Evolutionary conservation across 306 rosid species (phyloP), one percentile per base, ranked within the genome.

Genomic region (Boehmeria nivea): DNA sequence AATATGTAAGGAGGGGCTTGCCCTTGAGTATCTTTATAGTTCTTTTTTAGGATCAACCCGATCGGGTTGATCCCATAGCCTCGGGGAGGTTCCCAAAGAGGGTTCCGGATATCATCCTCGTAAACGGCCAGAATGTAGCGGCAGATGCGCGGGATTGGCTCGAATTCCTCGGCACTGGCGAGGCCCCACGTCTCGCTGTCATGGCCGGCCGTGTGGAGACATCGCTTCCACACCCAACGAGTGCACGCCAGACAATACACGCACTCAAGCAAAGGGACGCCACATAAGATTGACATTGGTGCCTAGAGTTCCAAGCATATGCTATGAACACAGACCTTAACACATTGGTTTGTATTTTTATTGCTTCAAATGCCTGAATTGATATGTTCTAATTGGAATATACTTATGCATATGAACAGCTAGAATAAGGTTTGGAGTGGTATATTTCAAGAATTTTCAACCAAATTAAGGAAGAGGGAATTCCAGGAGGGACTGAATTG

Each of bases 161-260:
- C 94, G 3, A 89, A 89, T 61, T 89, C 97, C 61, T 86, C 97
- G 1, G 75, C 57, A 2, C 77, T 66, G 24, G 95, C 81, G 67
- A 81, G 43, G 22, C 97, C 89, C 97, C 97, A 89, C 56, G 76
- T 81, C 71, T 86, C 97, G 73, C 97, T 89, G 72, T 86, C 97
- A 73, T 89, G 95, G 42, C 95, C 97, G 51, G 97, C 95, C 26
- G 94, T 64, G 71, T 83, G 94, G 76, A 89, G 94, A 63, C 97
- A 89, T 36, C 95, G 72, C 77, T 86, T 89, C 87, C 93, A 89
- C 36, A 78, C 94, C 97, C 97, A 89, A 18, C 97, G 95, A 37
- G 89, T 76, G 59, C 97, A 89, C 15, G 79, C 97, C 55, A 89
- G 72, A 65, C 97, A 89, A 38, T 83, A 89, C 38, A 86, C 97